Percentiles rank a stretch among this genome's conserved stretches.
phyloP scores from a whole-genome alignment of 2,329 filamentous ascomycete genomes.

The Fusarium siculi region DNA sequence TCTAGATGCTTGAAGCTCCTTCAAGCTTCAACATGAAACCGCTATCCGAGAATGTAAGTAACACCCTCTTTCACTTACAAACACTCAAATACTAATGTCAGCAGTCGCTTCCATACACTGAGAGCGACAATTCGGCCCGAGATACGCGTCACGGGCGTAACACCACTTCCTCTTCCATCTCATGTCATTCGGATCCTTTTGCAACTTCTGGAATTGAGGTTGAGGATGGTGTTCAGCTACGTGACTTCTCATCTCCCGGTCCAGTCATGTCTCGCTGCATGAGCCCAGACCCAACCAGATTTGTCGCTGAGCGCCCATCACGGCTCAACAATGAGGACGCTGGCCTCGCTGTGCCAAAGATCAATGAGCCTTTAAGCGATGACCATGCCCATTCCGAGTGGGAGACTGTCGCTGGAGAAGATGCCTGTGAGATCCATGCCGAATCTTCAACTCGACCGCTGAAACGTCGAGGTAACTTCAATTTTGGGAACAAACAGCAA shows the following conservation, averaged over 20 bases:
- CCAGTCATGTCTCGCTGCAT: conserved; percentile 1
- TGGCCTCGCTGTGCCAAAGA: background rate
- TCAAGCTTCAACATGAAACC: conserved; percentile 26
- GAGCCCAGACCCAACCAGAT: conserved; percentile 17
- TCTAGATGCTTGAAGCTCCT: background rate
- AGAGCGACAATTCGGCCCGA: conserved; percentile 36
- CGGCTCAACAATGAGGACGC: background rate
- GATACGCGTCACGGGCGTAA: conserved; percentile 27
- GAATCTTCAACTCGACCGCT: conserved; percentile 10
- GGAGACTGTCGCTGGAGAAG: conserved; percentile 46
- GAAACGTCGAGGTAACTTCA: conserved; percentile 30
- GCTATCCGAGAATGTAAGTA: conserved; percentile 14
- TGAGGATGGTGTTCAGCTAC: conserved; percentile 12
- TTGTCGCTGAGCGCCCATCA: conserved; percentile 31
- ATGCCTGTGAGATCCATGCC: conserved; percentile 32
- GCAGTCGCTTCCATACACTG: conserved; percentile 32
- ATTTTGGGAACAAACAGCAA: conserved; percentile 19
- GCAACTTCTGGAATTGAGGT: conserved; percentile 11
- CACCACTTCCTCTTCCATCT: conserved; percentile 27
- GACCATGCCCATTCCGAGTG: conserved; percentile 44
- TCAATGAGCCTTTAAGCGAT: conserved; percentile 10
- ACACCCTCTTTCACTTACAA: background rate
- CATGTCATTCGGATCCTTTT: conserved; percentile 27
- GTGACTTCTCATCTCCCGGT: conserved; percentile 19
- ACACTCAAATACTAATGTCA: conserved; percentile 7